Evolutionary conservation across 495 filamentous ascomycete genomes (phyloP).

Genomic region (Saxophila tyrrhenica): DNA sequence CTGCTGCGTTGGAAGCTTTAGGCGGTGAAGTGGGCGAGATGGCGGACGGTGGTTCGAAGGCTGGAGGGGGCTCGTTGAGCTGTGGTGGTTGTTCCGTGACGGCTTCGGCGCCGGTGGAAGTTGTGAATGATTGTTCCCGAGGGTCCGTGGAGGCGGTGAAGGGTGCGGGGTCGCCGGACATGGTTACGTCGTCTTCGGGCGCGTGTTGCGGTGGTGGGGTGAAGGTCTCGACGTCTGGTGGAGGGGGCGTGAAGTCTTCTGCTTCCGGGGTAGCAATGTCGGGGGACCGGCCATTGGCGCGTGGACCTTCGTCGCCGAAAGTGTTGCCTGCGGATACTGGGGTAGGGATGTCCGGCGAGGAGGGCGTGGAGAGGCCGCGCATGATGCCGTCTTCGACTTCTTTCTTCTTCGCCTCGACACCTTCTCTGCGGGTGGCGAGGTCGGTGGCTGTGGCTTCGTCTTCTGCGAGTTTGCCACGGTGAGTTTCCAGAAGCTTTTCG

Average conservation of each 20-base stretch:
- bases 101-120: conserved; percentile 16
- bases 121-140: background rate
- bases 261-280: conserved; percentile 50
- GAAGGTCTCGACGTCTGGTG: conserved; percentile 22
- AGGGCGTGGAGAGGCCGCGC: conserved; percentile 48
- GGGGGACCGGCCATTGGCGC: conserved; percentile 20
- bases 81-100: conserved; percentile 7
- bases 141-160: background rate
- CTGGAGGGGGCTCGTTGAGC: conserved; percentile 8
- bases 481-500: conserved; percentile 67
- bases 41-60: conserved; percentile 9
- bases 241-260: conserved; percentile 44
- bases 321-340: conserved; percentile 10
- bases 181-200: background rate
- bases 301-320: background rate
- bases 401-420: conserved; percentile 63
- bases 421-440: conserved; percentile 47
- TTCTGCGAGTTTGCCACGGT: conserved; percentile 52
- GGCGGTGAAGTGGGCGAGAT: background rate
- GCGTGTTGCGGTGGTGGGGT: conserved; percentile 21
- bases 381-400: conserved; percentile 87
- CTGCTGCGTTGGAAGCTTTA: background rate
- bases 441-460: conserved; percentile 55
- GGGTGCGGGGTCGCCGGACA: background rate
- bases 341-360: conserved; percentile 13